These are phyloP conservation scores for Thielaviopsis punctulata DNA, from an alignment of 2,329 filamentous ascomycete genomes.

Conservation along the genomic window DNA sequence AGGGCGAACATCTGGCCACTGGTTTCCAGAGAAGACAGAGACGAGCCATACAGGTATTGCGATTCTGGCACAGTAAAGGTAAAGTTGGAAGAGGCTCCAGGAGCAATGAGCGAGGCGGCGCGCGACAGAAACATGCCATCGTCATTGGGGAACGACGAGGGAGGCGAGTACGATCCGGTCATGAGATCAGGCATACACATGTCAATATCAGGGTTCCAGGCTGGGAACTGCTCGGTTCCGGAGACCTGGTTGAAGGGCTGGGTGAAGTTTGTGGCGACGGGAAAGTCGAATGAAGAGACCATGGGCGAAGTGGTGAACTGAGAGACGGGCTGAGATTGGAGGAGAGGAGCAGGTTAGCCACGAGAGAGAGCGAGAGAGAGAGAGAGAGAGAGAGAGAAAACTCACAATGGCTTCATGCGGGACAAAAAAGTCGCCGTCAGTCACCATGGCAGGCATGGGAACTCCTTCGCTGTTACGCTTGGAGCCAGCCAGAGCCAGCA, in stretches of 20 bases:
- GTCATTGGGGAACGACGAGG: neutral
- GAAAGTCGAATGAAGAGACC: neutral
- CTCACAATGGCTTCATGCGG: conserved; percentile 2
- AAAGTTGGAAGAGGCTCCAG: neutral
- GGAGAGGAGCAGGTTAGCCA: neutral
- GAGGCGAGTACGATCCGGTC: neutral
- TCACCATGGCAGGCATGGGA: neutral
- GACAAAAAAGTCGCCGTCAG: neutral
- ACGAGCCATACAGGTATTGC: neutral
- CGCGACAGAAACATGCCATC: neutral
- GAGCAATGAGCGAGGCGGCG: neutral
- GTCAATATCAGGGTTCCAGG: neutral
- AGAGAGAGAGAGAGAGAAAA: neutral
- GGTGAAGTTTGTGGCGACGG: neutral
- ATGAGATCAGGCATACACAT: neutral
- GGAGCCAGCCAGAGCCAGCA: conserved; percentile 1
- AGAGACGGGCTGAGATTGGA: neutral
- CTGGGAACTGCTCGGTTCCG: neutral
- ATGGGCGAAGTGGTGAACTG: conserved; percentile 1
- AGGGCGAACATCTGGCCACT: neutral
- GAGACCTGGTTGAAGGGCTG: neutral
- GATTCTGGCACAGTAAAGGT: neutral
- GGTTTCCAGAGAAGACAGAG: neutral
- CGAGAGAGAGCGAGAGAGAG: neutral
- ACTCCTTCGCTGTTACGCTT: conserved; percentile 11